A percentile compares a stretch with the other conserved stretches of the same genome.
Evolutionary conservation across 2,329 filamentous ascomycete species (phyloP).

Genomic region (Beauveria asiatica): DNA sequence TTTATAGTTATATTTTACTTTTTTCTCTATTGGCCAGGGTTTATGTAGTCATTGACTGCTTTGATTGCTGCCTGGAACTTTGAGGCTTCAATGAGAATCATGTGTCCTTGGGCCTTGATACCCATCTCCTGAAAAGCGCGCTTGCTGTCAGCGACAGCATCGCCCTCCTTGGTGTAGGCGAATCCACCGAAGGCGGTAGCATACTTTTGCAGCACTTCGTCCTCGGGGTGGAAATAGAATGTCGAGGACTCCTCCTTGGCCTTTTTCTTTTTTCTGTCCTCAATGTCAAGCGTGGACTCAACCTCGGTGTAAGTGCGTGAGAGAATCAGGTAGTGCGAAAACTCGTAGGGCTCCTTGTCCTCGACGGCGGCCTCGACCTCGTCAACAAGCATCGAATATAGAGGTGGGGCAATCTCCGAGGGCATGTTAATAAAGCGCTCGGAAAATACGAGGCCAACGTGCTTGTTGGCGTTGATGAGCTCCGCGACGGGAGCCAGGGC

Average conservation of each 20-base stretch:
- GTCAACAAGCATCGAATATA: slow-evolving; percentile 90
- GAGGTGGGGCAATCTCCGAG: slow-evolving; percentile 81
- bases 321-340: slow-evolving; percentile 85
- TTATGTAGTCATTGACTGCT: slow-evolving; percentile 67
- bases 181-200: slow-evolving; percentile 62
- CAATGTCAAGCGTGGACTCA: slow-evolving; percentile 66
- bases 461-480: slow-evolving; percentile 45
- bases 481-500: slow-evolving; percentile 47
- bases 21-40: slow-evolving; percentile 35
- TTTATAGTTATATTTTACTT: not conserved
- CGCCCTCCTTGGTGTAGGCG: slow-evolving; percentile 72
- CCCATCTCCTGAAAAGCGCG: slow-evolving; percentile 90
- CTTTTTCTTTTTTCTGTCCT: slow-evolving; percentile 55
- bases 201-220: slow-evolving; percentile 77
- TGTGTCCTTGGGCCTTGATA: slow-evolving; percentile 71
- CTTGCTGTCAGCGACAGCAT: slow-evolving; percentile 81
- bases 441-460: slow-evolving; percentile 79
- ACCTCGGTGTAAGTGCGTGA: slow-evolving; percentile 92
- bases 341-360: slow-evolving; percentile 85
- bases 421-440: slow-evolving; percentile 96
- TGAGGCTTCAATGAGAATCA: slow-evolving; percentile 75
- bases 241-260: slow-evolving; percentile 50
- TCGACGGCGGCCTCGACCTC: slow-evolving; percentile 84
- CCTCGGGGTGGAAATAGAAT: slow-evolving; percentile 94
- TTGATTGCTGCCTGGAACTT: slow-evolving; percentile 71